Evolutionary conservation across 805 yeast species (phyloP), one percentile per base, ranked within the genome.

Genomic region (Candida coleopterorum): DNA sequence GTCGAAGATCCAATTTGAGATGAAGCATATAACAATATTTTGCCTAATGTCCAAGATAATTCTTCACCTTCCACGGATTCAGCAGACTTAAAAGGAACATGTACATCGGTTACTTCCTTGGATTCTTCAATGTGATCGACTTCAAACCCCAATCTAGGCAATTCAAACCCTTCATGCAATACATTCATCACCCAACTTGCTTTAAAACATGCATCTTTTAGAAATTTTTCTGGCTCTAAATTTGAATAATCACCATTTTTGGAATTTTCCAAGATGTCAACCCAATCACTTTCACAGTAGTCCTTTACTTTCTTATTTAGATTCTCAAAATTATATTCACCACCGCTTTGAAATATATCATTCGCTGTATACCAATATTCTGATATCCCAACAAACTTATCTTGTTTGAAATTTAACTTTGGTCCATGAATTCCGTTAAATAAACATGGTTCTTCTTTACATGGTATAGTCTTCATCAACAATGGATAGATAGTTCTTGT

Each of bases 291-390:
- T 45, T 77, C 81, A 64, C 98, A 93, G 50, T 80, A 88, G 22
- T 72, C 70, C 42, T 74, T 72, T 3, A 88, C 84, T 35, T 75
- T 73, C 24, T 67, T 74, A 53, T 78, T 82, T 51, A 85, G 87
- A 26, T 71, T 64, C 25, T 74, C 69, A 53, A 79, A 90, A 51
- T 85, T 85, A 56, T 89, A 89, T 38, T 79, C 86, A 10, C 97
- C 97, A 3, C 95, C 90, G 64, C 87, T 72, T 26, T 81, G 77
- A 56, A 89, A 89, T 4, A 90, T 76, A 53, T 90, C 97, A 50
- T 88, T 85, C 3, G 96, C 89, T 1, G 97, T 87, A 55, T 93
- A 90, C 97, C 97, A 93, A 62, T 87, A 93, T 59, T 93, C 98
- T 6, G 96, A 85, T 16, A 90, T 81, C 0, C 98, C 98, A 20